phyloP scores from a whole-genome alignment of 768 basidiomycete genomes.

The Termitomyces sp. region DNA sequence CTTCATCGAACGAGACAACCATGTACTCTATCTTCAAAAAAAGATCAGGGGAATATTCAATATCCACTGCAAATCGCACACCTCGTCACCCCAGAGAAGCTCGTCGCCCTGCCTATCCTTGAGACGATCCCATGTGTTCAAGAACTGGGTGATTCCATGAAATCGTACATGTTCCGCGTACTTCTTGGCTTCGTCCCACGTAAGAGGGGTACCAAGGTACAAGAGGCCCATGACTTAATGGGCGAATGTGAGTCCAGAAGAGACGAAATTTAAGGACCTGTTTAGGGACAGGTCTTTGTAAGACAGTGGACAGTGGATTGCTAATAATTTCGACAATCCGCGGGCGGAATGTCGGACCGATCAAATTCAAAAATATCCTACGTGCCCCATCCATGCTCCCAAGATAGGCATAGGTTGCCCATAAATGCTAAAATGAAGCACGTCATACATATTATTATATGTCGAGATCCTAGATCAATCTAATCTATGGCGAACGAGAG shows the following conservation, averaged over 20 bases:
- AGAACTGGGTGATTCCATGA: slow-evolving; percentile 93
- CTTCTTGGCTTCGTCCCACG: slow-evolving; percentile 86
- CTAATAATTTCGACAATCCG: not conserved
- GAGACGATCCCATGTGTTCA: slow-evolving; percentile 87
- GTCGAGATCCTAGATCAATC: too few species aligned
- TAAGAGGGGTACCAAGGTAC: slow-evolving; percentile 86
- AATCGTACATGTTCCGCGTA: slow-evolving; percentile 84
- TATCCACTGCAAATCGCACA: slow-evolving; percentile 23
- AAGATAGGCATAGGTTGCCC: too few species aligned
- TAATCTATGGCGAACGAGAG: too few species aligned
- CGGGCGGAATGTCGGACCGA: not conserved
- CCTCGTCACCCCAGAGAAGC: slow-evolving; percentile 98
- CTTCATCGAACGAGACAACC: slow-evolving; percentile 81
- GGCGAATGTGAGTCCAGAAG: not conserved
- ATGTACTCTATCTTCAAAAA: slow-evolving; percentile 85
- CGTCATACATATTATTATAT: too few species aligned
- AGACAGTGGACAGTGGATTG: slow-evolving; percentile 13
- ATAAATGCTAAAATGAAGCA: too few species aligned
- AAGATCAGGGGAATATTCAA: not conserved
- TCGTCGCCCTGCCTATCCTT: slow-evolving; percentile 91
- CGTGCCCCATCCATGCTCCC: too few species aligned
- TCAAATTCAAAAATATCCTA: not conserved
- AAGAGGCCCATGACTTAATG: slow-evolving; percentile 74
- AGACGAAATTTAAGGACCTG: not conserved
- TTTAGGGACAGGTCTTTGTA: slow-evolving; percentile 12